Evolutionary conservation across 2,329 filamentous ascomycete species (phyloP), one percentile per base, ranked within the genome.

Genomic region (Chaetomium sp.): DNA sequence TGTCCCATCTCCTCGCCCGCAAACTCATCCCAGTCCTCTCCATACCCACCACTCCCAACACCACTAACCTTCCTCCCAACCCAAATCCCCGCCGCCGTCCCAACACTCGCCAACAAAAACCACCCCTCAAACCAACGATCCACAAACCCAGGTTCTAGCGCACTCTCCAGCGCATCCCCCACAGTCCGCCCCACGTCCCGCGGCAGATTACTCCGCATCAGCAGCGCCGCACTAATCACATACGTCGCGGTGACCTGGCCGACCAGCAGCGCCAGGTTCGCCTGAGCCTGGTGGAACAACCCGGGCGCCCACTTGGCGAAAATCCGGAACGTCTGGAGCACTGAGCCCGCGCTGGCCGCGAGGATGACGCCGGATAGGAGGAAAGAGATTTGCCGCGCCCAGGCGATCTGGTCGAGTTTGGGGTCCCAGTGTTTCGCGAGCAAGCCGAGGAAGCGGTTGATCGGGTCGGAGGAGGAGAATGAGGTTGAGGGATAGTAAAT

Each of bases 121-220:
- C 89, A 92, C 6, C 83, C 85, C 69, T 95, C 90, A 63, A 95
- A 95, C 90, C 90, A 95, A 35, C 81, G 78, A 65, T 95, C 85
- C 5, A 89, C 86, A 64, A 89, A 89, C 0, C 76, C 76, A 6
- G 82, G 82, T 64, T 89, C 86, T 7, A 95, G 75, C 12, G 89
- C 87, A 19, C 87, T 88, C 44, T 88, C 85, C 35, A 95, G 72
- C 1, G 88, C 88, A 61, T 91, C 87, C 2, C 84, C 85, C 3
- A 95, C 88, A 1, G 87, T 87, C 49, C 82, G 84, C 56, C 89
- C 84, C 67, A 92, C 85, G 67, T 91, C 87, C 40, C 76, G 77
- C 0, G 90, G 90, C 61, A 95, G 74, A 68, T 90, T 92, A 63
- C 87, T 88, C 50, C 90, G 74, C 47, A 95, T 74, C 56, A 95